Conservation (phyloP, 257 asterid species). For the Scutellaria baicalensis region DNA sequence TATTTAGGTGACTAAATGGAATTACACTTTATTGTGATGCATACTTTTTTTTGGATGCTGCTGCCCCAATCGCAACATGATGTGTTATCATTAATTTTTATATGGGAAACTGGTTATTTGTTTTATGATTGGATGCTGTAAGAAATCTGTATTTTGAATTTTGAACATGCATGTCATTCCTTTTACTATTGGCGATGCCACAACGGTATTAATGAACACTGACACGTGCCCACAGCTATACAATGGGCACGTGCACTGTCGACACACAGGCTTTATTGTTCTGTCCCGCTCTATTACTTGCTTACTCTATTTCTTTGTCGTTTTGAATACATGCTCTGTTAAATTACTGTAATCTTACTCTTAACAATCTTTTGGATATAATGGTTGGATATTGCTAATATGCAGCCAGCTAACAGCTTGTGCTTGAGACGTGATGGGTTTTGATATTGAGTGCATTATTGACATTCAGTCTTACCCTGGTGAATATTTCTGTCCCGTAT, state of each 20-base stretch:
- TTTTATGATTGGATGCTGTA: background rate
- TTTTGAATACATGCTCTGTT: background rate
- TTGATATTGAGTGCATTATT: conserved; percentile 79
- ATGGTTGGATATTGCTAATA: conserved; percentile 6
- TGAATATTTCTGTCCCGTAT: conserved; percentile 91
- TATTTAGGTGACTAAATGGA: background rate
- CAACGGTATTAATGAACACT: background rate
- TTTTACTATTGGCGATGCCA: background rate
- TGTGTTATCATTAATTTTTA: background rate
- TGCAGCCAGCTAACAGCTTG: background rate
- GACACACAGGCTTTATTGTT: background rate
- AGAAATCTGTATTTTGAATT: background rate
- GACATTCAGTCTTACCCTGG: conserved; percentile 84
- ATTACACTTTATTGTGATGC: background rate
- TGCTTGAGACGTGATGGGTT: conserved; percentile 55
- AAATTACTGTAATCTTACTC: background rate
- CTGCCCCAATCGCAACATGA: background rate
- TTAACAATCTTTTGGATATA: background rate
- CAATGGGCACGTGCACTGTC: background rate
- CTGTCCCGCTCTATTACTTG: background rate
- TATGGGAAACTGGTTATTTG: background rate
- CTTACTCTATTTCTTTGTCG: background rate
- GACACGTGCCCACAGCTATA: background rate
- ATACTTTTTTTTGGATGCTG: background rate
- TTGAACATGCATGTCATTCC: background rate